Base-by-base conservation (phyloP, 2,329 filamentous ascomycete genomes). In the Colletotrichum sp. region DNA sequence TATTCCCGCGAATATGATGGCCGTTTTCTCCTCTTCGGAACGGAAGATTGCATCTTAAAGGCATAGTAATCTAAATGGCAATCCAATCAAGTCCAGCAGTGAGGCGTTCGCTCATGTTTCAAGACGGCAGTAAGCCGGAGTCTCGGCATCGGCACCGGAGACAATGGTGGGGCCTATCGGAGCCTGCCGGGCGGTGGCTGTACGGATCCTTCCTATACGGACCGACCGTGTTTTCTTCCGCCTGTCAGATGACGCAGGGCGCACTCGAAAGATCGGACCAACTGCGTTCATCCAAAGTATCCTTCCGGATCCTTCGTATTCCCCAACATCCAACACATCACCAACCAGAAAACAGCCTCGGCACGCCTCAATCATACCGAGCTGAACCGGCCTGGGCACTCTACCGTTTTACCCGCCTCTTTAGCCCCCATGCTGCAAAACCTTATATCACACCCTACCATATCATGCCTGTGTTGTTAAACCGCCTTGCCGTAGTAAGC, bases 31-130 rank as follows among this genome's bases (percentile, higher is more conserved):
- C 39, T 43, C 8, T 43, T 43, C 39, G 6, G 43, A 1, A 52
- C n/a, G 2, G 43, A 3, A 21, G n/a, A 21, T 52, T 52, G n/a
- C n/a, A 7, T 52, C 0, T 52, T 0, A 21, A 0, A 7, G 10
- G 43, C 43, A 52, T 0, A 52, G 1, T 21, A 21, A 52, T 52
- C 43, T 52, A 4, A 13, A 21, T 52, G 0, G 0, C 10, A 21
- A 21, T 21, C 43, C 12, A 2, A 52, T 52, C 10, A 13, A 52
- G 43, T 21, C 0, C 0, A 52, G 0, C 18, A n/a, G 5, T n/a
- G 18, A 48, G 43, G 10, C n/a, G 0, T 0, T 52, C 43, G 43
- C 12, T 21, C 10, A 52, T 52, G 43, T 52, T 52, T 52, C 43
- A 52, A 0, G 0, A 1, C 43, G 43, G 43, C 12, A 21, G n/a